Evolutionary conservation across 306 rosid species (phyloP), one percentile per base, ranked within the genome.

Genomic region (Hippophae rhamnoides): DNA sequence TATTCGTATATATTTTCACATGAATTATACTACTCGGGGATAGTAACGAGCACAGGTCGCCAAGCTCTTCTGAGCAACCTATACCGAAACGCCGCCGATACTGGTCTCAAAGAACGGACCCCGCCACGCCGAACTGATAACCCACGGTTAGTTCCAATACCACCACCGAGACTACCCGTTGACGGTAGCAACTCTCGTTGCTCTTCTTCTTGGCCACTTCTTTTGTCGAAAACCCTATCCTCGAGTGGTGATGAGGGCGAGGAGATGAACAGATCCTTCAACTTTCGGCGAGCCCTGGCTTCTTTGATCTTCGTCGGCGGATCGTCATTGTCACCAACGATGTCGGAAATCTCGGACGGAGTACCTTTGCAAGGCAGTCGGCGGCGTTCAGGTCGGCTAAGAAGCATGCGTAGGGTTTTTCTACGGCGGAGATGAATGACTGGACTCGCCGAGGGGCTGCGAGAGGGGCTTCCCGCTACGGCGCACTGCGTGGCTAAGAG

Each of bases 361-460:
- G 50, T 47, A 5, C 63, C 61, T 11, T 72, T 78, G 60, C 70
- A 58, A 13, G 80, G 69, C 43, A 76, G 63, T 2, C 84, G 79
- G 60, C 81, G 86, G 43, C 79, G 87, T 60, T 87, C 81, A 46
- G 76, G 63, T 11, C 86, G 87, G 56, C 62, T 57, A 69, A 85
- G 89, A 63, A 88, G 79, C 87, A 82, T 85, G 9, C 90, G 72
- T 18, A 88, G 81, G 10, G 96, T 88, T 51, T 77, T 81, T 11
- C 83, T 89, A 47, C 87, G 87, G 77, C 97, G 97, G 69, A 89
- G 84, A 46, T 82, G 95, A 74, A 89, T 74, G 41, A 86, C 89
- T 1, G 96, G 96, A 62, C 96, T 85, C 6, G 84, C 75, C 10
- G 84, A 61, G 2, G 90, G 96, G 76, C 94, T 88, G 2, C 69